Base-by-base conservation (phyloP, 116 monocot species). In the Trichopus zeylanicus region DNA sequence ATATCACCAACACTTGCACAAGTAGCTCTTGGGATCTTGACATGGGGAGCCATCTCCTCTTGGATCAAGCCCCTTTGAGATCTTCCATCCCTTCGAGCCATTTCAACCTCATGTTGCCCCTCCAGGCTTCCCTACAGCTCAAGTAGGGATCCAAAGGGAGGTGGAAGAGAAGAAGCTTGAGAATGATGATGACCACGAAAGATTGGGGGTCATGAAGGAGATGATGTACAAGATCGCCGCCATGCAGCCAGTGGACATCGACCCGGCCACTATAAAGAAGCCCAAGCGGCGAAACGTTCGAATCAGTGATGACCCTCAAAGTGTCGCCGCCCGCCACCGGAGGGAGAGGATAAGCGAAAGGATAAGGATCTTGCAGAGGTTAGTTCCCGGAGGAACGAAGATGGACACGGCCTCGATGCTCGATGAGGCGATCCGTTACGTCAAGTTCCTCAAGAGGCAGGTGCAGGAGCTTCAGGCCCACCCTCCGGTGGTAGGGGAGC, bases 321-420 rank as follows among this genome's bases (percentile, higher is more conserved):
- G 92, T 81, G 63, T 88, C 2, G 87, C 92, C 6, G 92, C 92
- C 6, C 78, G 92, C 24, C 92, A 81, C 68, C 75, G 92, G n/a
- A 60, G 92, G 24, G 92, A 92, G 74, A 60, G 84, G 61, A 92
- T 92, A 46, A 87, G 92, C 67, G 88, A 92, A 73, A 37, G 88
- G 63, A 87, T 92, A 22, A 56, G 92, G 19, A 88, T 92, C 38
- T 69, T 92, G 3, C 92, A 92, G 69, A 56, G 84, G 48, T 72
- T 92, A 15, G 92, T 92, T 11, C 92, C 92, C 23, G 92, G 92
- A 0, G 92, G 92, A 20, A 87, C 88, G 11, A 92, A 92, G 76
- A 87, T 92, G 83, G 92, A 92, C 78, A 92, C 92, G 0, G 92
- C 92, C 5, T 92, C 92, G 4, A 92, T 92, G 92, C 86, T 92